Conservation (phyloP, 108 stramenopile species). For the Stephanodiscus minutulus region DNA sequence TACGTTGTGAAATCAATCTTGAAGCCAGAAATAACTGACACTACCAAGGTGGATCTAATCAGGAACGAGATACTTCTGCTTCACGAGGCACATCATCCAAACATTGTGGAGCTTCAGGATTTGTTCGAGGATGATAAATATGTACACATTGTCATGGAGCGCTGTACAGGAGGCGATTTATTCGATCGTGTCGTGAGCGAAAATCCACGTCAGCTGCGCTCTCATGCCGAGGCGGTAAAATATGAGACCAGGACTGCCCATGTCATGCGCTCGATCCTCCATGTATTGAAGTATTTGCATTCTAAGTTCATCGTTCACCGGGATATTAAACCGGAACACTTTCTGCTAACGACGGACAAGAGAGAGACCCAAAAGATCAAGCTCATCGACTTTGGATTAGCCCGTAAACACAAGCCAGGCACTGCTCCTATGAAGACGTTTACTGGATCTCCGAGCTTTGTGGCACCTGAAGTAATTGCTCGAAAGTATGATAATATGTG, state of each 20-base stretch:
- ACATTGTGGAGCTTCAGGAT: constrained; percentile 69
- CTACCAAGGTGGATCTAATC: constrained; percentile 34
- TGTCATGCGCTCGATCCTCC: constrained; percentile 32
- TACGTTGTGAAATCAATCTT: constrained; percentile 41
- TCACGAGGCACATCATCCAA: constrained; percentile 58
- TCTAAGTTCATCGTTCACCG: constrained; percentile 31
- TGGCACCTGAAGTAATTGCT: constrained; percentile 47
- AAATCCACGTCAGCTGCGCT: constrained; percentile 25
- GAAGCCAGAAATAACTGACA: constrained; percentile 27
- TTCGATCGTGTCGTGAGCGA: constrained; percentile 44
- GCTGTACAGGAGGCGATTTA: constrained; percentile 46
- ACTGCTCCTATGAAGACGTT: constrained; percentile 44
- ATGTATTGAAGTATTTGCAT: constrained; percentile 41
- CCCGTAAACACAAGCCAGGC: constrained; percentile 33
- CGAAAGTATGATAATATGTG: constrained; percentile 41
- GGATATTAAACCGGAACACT: constrained; percentile 46
- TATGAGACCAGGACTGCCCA: constrained; percentile 32
- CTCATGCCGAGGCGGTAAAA: constrained; percentile 21
- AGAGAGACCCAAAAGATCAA: constrained; percentile 40
- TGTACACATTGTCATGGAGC: constrained; percentile 71
- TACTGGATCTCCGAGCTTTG: constrained; percentile 43
- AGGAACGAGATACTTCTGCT: constrained; percentile 45
- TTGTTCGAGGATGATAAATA: constrained; percentile 59
- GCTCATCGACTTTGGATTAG: constrained; percentile 45
- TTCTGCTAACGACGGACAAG: constrained; percentile 30